Evolutionary conservation across 23 red algal genomes (phyloP), one percentile per base, ranked within the genome.

Genomic region (Gracilariopsis chorda): DNA sequence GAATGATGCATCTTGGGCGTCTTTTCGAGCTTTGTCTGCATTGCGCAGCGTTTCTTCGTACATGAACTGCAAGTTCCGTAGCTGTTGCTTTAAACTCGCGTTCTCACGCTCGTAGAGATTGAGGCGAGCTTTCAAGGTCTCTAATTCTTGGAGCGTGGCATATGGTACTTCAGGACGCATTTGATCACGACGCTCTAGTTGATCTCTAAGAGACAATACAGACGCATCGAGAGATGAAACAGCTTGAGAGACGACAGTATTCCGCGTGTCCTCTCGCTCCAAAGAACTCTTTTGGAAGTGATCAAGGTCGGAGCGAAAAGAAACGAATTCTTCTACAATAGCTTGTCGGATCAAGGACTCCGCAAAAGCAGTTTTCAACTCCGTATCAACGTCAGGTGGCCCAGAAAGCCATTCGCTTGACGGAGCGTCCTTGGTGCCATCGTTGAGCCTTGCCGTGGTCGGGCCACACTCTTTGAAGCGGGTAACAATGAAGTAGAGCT

Each of bases 81-180:
- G 33, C 52, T 69, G 59, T 42, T 68, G 42, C 47, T 86, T 41
- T 25, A 86, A 27, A 27, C 63, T 65, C 16, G 57, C 62, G 46
- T 86, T 86, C 82, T 86, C 82, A 25, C 82, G 58, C 57, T 86
- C 62, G 17, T 37, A 64, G 40, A 68, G 27, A 20, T 48, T 86
- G 12, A 86, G 4, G 20, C 43, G 39, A 20, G 58, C 43, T 44
- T 51, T 68, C 40, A 71, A 28, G 23, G 40, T 35, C 82, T 86
- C 82, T 27, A 86, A 25, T 53, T 86, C 63, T 49, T 61, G 57
- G 56, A 86, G 57, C 10, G 63, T 53, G 4, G 62, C 58, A 34
- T 68, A 51, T 65, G 82, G 82, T 34, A 65, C 58, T 19, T 37
- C 58, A 36, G 35, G 46, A 11, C 47, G 39, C 32, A 69, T 33